Percentiles rank a stretch among this genome's conserved stretches.
Evolutionary conservation across 331 rosid genomes (phyloP).

Genomic region (Acacia pycnantha): DNA sequence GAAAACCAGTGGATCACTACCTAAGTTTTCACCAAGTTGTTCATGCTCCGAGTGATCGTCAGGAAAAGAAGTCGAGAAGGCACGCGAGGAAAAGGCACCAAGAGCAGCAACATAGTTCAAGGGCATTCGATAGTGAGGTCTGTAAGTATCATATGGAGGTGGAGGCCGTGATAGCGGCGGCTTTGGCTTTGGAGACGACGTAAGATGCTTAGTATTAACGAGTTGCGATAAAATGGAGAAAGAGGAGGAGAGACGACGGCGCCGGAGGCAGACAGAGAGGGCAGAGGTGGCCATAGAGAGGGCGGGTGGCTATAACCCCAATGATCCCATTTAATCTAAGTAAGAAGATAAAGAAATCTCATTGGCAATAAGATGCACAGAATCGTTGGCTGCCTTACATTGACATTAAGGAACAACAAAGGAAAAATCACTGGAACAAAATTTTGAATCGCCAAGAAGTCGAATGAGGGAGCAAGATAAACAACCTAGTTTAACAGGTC

Average conservation of each 20-base stretch:
- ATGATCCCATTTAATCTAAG: neutral
- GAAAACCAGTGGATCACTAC: neutral
- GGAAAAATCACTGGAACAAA: conserved; percentile 31
- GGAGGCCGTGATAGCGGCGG: neutral
- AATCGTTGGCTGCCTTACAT: conserved; percentile 70
- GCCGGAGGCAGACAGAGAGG: conserved; percentile 42
- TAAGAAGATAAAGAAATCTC: conserved; percentile 1
- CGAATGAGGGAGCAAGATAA: neutral
- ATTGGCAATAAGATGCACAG: conserved; percentile 45
- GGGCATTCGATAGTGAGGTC: conserved; percentile 20
- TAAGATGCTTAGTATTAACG: conserved; percentile 17
- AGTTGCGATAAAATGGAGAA: conserved; percentile 1
- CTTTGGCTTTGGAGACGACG: neutral
- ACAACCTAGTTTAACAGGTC: too few species aligned
- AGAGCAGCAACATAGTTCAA: conserved; percentile 21
- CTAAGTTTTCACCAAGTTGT: conserved; percentile 26
- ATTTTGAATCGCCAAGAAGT: neutral
- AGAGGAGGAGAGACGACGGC: conserved; percentile 28
- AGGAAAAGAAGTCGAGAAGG: conserved; percentile 45
- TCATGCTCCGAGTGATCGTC: conserved; percentile 36
- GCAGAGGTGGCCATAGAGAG: conserved; percentile 44
- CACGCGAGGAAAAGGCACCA: conserved; percentile 45
- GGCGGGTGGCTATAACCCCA: neutral
- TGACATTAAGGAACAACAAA: conserved; percentile 77
- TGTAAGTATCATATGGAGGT: conserved; percentile 18